A percentile compares a stretch with the other conserved stretches of the same genome.
Evolutionary conservation across 768 basidiomycete genomes (phyloP).

Genomic region (Auricularia sp.): DNA sequence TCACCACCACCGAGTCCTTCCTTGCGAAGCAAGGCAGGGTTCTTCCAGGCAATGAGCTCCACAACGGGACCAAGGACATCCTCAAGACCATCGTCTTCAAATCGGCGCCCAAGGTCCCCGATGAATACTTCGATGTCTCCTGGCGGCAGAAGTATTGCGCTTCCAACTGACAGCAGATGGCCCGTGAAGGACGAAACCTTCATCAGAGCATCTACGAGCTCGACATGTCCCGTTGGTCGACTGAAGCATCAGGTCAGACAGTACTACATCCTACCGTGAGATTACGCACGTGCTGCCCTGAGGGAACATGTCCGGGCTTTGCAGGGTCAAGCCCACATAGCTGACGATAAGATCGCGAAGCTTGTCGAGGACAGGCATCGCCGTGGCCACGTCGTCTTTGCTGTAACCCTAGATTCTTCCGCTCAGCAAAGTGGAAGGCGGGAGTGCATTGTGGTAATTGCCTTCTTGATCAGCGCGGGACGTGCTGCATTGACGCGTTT

Average conservation of each 20-base stretch:
- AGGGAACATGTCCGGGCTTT: slow-evolving; percentile 92
- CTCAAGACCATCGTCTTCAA: slow-evolving; percentile 72
- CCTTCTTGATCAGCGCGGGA: slow-evolving; percentile 54
- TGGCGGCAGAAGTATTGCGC: slow-evolving; percentile 45
- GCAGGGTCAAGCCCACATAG: slow-evolving; percentile 79
- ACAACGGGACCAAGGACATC: slow-evolving; percentile 72
- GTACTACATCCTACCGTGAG: slow-evolving; percentile 6
- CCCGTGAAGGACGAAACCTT: slow-evolving; percentile 60
- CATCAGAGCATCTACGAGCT: slow-evolving; percentile 75
- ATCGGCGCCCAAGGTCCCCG: slow-evolving; percentile 71
- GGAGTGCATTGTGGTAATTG: slow-evolving; percentile 13
- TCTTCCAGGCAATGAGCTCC: slow-evolving; percentile 42
- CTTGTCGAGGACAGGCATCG: slow-evolving; percentile 58
- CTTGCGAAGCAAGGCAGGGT: slow-evolving; percentile 50
- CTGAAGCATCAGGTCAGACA: slow-evolving; percentile 25
- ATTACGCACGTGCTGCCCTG: slow-evolving; percentile 61
- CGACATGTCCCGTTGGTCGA: slow-evolving; percentile 62
- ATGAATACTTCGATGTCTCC: slow-evolving; percentile 69
- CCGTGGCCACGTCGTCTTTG: slow-evolving; percentile 52
- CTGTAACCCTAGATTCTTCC: slow-evolving; percentile 39
- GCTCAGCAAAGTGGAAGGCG: too few species aligned
- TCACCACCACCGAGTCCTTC: slow-evolving; percentile 68
- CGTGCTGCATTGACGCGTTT: slow-evolving; percentile 62
- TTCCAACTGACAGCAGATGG: slow-evolving; percentile 44
- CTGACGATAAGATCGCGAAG: slow-evolving; percentile 75